Conservation (phyloP, 352 stramenopile species). For the Phytopythium delawarense region DNA sequence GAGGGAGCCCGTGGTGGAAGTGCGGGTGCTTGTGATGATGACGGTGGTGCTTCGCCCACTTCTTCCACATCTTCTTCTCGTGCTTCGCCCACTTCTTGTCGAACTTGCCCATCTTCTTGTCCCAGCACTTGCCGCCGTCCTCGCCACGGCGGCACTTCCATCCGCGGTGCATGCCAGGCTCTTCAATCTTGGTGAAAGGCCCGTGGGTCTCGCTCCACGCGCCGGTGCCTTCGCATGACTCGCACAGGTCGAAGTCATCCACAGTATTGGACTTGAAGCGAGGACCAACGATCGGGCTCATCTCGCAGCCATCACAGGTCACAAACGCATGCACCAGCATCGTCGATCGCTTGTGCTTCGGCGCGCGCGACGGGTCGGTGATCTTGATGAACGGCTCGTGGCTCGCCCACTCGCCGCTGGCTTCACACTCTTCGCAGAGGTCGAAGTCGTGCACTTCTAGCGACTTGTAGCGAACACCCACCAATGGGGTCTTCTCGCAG, state of each 20-base stretch:
- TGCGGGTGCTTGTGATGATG: conserved; percentile 4
- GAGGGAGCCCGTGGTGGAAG: background rate
- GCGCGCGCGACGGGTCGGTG: conserved; percentile 46
- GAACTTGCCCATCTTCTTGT: conserved; percentile 13
- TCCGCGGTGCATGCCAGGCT: conserved; percentile 21
- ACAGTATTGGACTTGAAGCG: conserved; percentile 64
- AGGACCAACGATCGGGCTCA: conserved; percentile 51
- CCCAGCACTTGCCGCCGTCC: conserved; percentile 12
- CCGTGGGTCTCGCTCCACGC: conserved; percentile 45
- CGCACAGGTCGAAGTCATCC: conserved; percentile 70
- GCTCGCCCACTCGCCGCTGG: conserved; percentile 35
- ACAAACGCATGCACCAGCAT: conserved; percentile 45
- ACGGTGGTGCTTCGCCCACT: conserved; percentile 6
- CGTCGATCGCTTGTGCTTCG: conserved; percentile 25
- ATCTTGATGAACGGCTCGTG: conserved; percentile 81
- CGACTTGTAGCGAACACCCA: conserved; percentile 79
- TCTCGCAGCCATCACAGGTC: conserved; percentile 54
- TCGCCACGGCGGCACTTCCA: conserved; percentile 25
- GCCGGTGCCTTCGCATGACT: conserved; percentile 41
- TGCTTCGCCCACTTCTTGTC: conserved; percentile 23
- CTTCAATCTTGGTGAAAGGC: conserved; percentile 49
- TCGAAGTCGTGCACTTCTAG: conserved; percentile 72
- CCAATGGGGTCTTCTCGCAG: conserved; percentile 47
- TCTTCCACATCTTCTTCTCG: conserved; percentile 19
- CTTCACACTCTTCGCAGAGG: conserved; percentile 68